Conservation (phyloP, 2,329 filamentous ascomycete species). For the Plenodomus tracheiphilus region DNA sequence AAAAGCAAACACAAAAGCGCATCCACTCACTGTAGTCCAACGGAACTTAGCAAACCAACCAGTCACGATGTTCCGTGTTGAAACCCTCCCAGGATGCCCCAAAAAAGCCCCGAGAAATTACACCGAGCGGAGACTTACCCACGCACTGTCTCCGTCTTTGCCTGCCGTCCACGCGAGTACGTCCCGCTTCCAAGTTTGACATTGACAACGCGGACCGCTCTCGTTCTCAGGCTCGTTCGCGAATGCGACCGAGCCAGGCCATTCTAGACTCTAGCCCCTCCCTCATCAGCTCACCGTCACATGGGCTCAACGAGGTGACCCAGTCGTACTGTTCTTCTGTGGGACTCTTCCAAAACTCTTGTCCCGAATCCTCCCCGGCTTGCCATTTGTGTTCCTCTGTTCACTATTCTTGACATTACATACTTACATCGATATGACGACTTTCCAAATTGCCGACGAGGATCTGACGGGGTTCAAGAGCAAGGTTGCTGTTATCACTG, state of each 20-base stretch:
- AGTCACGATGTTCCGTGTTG: no score
- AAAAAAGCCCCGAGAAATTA: no score
- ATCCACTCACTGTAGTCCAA: no score
- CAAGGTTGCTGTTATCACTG: conserved; percentile 26
- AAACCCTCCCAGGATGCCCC: no score
- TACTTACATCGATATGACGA: conserved; percentile 14
- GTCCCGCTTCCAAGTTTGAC: not conserved
- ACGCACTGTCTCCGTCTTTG: no score
- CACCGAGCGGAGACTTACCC: not conserved
- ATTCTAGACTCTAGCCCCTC: not conserved
- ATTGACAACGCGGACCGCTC: not conserved
- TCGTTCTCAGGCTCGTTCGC: not conserved
- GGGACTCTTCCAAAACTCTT: not conserved
- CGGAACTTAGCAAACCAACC: no score
- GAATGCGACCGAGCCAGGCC: not conserved
- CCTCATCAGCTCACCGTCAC: not conserved
- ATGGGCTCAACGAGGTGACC: not conserved
- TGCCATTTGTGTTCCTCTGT: not conserved
- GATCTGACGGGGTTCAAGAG: conserved; percentile 22
- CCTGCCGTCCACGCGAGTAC: not conserved
- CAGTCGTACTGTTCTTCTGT: not conserved
- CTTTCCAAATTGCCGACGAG: conserved; percentile 24
- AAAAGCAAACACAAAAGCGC: no score
- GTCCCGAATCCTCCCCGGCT: not conserved
- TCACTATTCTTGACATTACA: not conserved